Conservation (phyloP, 345 rosid species). For the Barbarea vulgaris region DNA sequence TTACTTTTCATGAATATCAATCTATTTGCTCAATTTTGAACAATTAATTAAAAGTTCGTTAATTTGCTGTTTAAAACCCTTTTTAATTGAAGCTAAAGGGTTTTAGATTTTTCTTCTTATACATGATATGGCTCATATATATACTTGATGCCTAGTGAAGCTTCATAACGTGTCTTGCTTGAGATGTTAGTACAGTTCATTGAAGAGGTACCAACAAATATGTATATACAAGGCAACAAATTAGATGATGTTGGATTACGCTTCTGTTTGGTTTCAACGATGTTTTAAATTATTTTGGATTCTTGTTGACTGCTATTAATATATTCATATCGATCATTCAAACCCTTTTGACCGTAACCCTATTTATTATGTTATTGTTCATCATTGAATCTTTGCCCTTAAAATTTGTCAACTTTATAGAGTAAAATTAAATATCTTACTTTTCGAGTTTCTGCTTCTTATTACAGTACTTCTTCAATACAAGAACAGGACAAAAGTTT, state of each 20-base stretch:
- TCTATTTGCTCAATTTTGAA: background rate
- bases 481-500: slow-evolving; percentile 23
- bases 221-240: background rate
- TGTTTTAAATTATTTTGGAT: background rate
- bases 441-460: background rate
- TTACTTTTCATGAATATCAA: background rate
- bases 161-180: background rate
- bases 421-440: background rate
- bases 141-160: background rate
- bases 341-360: background rate
- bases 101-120: background rate
- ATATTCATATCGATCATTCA: background rate
- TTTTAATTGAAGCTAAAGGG: background rate
- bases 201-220: background rate
- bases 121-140: background rate
- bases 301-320: background rate
- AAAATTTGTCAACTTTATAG: background rate
- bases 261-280: background rate
- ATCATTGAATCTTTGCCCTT: background rate
- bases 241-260: background rate
- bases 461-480: slow-evolving; percentile 14
- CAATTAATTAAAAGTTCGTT: background rate
- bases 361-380: background rate
- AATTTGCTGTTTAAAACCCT: background rate
- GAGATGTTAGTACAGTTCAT: background rate